phyloP scores from a whole-genome alignment of 75 land plant species.

The Picea sitchensis region DNA sequence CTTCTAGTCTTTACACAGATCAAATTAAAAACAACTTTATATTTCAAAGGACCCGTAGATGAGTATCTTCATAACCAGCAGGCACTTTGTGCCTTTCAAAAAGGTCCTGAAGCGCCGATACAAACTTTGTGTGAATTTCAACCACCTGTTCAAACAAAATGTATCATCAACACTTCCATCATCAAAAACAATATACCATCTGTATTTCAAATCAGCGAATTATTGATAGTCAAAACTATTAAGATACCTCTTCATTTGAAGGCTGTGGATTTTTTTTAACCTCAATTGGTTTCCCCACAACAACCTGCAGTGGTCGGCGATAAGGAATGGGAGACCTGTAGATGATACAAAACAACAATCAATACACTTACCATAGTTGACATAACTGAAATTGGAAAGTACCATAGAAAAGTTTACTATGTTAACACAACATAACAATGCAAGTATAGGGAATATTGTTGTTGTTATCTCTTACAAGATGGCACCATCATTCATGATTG shows the following conservation, averaged over 20 bases:
- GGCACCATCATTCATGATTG: too few species aligned
- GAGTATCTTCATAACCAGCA: conserved; percentile 54
- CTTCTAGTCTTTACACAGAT: too few species aligned
- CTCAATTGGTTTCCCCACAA: conserved; percentile 87
- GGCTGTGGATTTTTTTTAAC: conserved; percentile 66
- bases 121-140: conserved; percentile 55
- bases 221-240: background rate
- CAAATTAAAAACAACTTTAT: too few species aligned
- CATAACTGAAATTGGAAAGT: background rate
- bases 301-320: conserved; percentile 66
- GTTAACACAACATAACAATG: background rate
- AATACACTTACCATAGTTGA: background rate
- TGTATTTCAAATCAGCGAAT: background rate
- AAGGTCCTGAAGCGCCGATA: conserved; percentile 54
- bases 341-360: background rate
- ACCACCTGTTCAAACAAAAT: conserved; percentile 39
- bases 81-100: conserved; percentile 68
- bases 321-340: conserved; percentile 84
- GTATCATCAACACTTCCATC: background rate
- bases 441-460: too few species aligned
- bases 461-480: too few species aligned
- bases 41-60: conserved; percentile 53
- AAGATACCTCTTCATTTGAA: conserved; percentile 70
- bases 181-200: background rate
- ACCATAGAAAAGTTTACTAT: background rate